Evolutionary conservation across 306 rosid species (phyloP).

Genomic region (Sechiopsis laciniata): DNA sequence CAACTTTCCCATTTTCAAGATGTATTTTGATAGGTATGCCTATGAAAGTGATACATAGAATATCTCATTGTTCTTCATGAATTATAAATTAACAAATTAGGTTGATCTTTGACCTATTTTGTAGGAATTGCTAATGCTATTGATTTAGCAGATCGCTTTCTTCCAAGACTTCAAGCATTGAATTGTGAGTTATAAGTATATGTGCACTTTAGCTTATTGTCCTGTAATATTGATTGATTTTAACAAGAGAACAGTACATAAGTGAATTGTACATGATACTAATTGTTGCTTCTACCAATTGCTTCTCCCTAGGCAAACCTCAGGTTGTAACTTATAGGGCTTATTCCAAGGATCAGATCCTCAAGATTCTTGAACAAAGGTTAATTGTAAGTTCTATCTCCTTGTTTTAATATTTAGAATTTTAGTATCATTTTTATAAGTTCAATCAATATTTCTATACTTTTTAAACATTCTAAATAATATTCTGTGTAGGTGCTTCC

Average conservation of each 20-base stretch:
- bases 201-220: not conserved
- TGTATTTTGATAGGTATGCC: slow-evolving; percentile 68
- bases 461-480: not conserved
- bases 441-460: not conserved
- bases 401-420: not conserved
- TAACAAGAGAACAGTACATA: not conserved
- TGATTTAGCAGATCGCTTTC: slow-evolving; percentile 87
- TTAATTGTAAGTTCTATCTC: slow-evolving; percentile 46
- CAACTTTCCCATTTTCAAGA: slow-evolving; percentile 77
- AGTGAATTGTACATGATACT: not conserved
- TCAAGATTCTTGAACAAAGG: slow-evolving; percentile 73
- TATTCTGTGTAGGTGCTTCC: slow-evolving; percentile 52
- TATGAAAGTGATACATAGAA: not conserved
- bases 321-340: slow-evolving; percentile 64
- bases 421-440: too few species aligned
- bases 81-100: not conserved
- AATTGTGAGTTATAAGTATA: slow-evolving; percentile 55
- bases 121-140: slow-evolving; percentile 93
- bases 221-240: not conserved
- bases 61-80: not conserved
- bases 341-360: slow-evolving; percentile 73
- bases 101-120: slow-evolving; percentile 8
- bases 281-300: not conserved
- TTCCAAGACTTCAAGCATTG: slow-evolving; percentile 77
- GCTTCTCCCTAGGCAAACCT: slow-evolving; percentile 64